These are phyloP conservation scores for Epichloe brachyelytri DNA, from an alignment of 2,329 filamentous ascomycete species.

Conservation along the genomic window DNA sequence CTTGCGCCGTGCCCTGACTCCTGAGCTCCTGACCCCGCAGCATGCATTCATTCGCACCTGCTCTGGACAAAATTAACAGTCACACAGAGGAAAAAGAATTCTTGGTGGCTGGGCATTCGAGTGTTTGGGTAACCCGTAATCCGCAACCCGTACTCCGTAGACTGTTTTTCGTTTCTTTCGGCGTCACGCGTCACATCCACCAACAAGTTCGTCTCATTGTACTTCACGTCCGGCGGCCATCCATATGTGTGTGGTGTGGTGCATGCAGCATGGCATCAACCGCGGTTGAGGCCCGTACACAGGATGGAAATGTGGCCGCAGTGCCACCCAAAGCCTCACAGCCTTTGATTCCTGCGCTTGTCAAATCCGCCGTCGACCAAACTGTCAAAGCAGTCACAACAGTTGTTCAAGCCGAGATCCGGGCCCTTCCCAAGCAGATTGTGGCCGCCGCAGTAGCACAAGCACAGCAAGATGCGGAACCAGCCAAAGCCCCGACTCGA, in stretches of 20 bases:
- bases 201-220: neutral
- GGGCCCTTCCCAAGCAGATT: conserved; percentile 5
- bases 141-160: too few species aligned
- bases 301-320: conserved; percentile 1
- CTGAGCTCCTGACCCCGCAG: neutral
- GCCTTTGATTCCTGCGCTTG: conserved; percentile 3
- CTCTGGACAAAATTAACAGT: neutral
- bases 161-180: neutral
- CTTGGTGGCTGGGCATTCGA: neutral
- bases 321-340: neutral
- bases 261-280: conserved; percentile 1
- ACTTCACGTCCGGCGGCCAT: neutral
- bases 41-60: neutral
- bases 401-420: conserved; percentile 6
- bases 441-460: conserved; percentile 4
- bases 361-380: conserved; percentile 7
- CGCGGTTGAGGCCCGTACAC: neutral
- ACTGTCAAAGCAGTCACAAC: conserved; percentile 5
- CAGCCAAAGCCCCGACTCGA: neutral
- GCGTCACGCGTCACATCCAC: neutral
- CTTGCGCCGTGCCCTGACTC: neutral
- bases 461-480: neutral
- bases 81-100: neutral
- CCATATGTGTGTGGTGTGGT: neutral
- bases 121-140: neutral